Percentiles rank a stretch among this genome's conserved stretches.
phyloP scores from a whole-genome alignment of 1,139 yeast species.

The Kurtzmaniella quercitrusa region DNA sequence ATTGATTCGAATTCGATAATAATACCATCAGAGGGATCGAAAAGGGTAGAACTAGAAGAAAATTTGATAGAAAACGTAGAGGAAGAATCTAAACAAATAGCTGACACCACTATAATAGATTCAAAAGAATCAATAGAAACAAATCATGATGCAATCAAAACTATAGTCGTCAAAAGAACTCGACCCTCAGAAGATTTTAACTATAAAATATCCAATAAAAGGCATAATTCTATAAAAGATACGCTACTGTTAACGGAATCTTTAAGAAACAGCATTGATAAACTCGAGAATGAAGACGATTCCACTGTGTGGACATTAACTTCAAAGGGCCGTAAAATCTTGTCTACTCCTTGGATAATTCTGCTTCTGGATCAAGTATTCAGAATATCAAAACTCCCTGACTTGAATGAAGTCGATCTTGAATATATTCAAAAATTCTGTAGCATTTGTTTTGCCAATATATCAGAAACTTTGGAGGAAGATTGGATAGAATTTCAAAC shows the following conservation, averaged over 20 bases:
- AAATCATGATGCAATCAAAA: background rate
- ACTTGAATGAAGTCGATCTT: slow-evolving; percentile 12
- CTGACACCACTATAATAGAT: background rate
- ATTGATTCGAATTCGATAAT: background rate
- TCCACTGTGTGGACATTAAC: slow-evolving; percentile 11
- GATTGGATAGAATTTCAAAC: slow-evolving; percentile 7
- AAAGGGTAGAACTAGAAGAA: too few species aligned
- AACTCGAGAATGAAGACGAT: slow-evolving; percentile 14
- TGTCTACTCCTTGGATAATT: slow-evolving; percentile 11
- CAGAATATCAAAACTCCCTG: slow-evolving; percentile 12
- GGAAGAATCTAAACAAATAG: background rate
- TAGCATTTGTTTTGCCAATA: slow-evolving; percentile 15
- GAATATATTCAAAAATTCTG: slow-evolving; percentile 19
- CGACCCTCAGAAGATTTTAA: background rate
- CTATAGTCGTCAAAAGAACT: background rate
- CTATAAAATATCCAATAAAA: background rate
- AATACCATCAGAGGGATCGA: background rate
- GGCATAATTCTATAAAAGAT: background rate
- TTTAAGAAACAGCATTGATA: slow-evolving; percentile 9
- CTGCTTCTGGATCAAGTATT: slow-evolving; percentile 15
- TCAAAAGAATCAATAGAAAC: background rate
- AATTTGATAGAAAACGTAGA: too few species aligned
- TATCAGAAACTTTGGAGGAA: slow-evolving; percentile 14
- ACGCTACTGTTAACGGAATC: slow-evolving; percentile 3
- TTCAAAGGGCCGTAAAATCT: slow-evolving; percentile 10